Evolutionary conservation across 2,329 filamentous ascomycete genomes (phyloP), one percentile per base, ranked within the genome.

Genomic region (Aureobasidium sp.): DNA sequence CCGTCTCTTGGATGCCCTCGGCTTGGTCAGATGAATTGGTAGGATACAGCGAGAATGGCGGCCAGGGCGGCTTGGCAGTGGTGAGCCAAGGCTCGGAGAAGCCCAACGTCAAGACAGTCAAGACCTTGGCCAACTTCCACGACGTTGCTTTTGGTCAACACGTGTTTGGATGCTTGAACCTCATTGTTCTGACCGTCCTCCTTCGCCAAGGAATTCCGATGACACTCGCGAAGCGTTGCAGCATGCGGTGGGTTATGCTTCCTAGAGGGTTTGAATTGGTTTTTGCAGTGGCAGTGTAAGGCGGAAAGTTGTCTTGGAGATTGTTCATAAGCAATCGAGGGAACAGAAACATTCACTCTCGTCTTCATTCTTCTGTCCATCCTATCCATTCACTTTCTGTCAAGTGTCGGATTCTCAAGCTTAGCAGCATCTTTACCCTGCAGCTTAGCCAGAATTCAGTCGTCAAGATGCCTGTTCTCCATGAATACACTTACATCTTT

Each of bases 401-500:
- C 30, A 34, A 54, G 47, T 37, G 11, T 39, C 21, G 48, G 16
- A 39, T 27, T 37, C 16, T 11, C 27, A 37, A 32, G 52, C 52
- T 55, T 55, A 39, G 52, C 52, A 55, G 15, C 16, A 10, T 25
- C 11, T 34, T 44, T 39, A 29, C n/a, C 16, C 47, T 49, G 30
- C 47, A 13, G 47, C 30, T 34, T 15, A 5, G 27, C 9, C 10
- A 44, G 39, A 34, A 55, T 34, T 16, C 21, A 21, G 21, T n/a
- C 32, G 32, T 47, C 32, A 48, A 58, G 42, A 69, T 67, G 66
- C 47, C 47, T 5, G 69, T 71, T 41, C 70, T 83, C 58, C 74
- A 77, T 62, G 78, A 87, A 67, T 86, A 80, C 65, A 80, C 85
- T 72, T 87, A 86, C 69, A 76, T 87, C 64, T 83, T 87, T 66